Conservation (phyloP, 768 basidiomycete species). For the Scleroderma citrinum region DNA sequence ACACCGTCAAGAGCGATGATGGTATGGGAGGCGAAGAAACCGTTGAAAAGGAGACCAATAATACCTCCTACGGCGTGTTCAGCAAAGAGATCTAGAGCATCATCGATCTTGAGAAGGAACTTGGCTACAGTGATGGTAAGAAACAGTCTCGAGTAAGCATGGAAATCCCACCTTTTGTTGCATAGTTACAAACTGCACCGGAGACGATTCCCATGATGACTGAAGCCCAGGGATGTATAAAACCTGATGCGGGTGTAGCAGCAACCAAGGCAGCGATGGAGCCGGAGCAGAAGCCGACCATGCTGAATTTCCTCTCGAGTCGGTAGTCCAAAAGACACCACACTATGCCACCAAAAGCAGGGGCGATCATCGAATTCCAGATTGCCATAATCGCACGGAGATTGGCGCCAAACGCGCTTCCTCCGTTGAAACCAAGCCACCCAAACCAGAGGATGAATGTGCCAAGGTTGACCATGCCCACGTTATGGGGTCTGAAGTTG, state of each 20-base stretch:
- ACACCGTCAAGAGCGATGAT: conserved; percentile 68
- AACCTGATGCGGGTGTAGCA: conserved; percentile 85
- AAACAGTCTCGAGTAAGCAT: neutral
- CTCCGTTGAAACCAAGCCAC: conserved; percentile 88
- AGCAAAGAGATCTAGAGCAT: conserved; percentile 89
- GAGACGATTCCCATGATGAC: conserved; percentile 71
- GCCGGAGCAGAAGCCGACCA: conserved; percentile 88
- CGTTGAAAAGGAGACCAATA: conserved; percentile 67
- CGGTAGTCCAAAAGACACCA: conserved; percentile 82
- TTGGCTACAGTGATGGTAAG: conserved; percentile 46
- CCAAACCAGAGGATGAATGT: conserved; percentile 87
- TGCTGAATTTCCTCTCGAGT: conserved; percentile 75
- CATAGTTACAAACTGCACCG: conserved; percentile 74
- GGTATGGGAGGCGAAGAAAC: conserved; percentile 61
- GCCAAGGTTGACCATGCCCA: conserved; percentile 75
- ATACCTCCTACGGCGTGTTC: conserved; percentile 86
- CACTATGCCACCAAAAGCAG: conserved; percentile 74
- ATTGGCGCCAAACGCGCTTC: conserved; percentile 84
- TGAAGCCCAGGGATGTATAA: conserved; percentile 69
- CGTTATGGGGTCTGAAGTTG: conserved; percentile 87
- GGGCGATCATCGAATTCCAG: conserved; percentile 86
- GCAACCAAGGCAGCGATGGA: conserved; percentile 86
- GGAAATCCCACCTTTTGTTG: conserved; percentile 60
- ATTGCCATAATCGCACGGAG: conserved; percentile 79
- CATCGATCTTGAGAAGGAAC: conserved; percentile 67